phyloP scores from a whole-genome alignment of 1,284 basidiomycete genomes.

The Coniferiporia sulphurascens region DNA sequence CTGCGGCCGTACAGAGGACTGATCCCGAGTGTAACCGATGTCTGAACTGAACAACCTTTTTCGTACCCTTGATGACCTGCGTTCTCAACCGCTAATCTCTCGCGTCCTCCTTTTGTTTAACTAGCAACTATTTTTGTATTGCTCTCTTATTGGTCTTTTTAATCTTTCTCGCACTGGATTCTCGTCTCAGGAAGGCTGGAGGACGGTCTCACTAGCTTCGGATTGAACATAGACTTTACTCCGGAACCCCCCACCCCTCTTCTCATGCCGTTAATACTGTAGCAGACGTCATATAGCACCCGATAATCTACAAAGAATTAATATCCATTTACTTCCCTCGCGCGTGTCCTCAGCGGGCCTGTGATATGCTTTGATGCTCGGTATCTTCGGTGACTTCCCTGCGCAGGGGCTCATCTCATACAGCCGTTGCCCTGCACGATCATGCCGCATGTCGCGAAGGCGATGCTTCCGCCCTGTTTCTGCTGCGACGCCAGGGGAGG shows the following conservation, averaged over 20 bases:
- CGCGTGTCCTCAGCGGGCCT: background rate
- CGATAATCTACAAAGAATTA: constrained; percentile 7
- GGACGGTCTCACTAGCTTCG: background rate
- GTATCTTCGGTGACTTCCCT: constrained; percentile 1
- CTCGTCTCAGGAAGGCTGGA: background rate
- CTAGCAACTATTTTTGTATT: background rate
- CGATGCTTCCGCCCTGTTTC: background rate
- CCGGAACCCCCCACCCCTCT: background rate
- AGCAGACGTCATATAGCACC: background rate
- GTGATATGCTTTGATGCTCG: background rate
- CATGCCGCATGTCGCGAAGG: constrained; percentile 10
- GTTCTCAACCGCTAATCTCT: background rate
- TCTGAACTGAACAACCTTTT: constrained; percentile 29
- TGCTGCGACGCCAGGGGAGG: no score
- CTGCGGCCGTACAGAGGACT: constrained; percentile 64
- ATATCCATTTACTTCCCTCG: background rate
- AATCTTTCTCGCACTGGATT: background rate
- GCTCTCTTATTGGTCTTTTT: background rate
- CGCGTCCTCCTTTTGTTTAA: background rate
- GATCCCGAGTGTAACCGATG: constrained; percentile 18
- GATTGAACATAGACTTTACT: background rate
- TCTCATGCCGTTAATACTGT: background rate
- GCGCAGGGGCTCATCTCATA: background rate
- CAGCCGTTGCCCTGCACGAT: constrained; percentile 4
- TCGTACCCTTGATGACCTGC: background rate